Evolutionary conservation across 2,329 filamentous ascomycete genomes (phyloP).

Genomic region (Ophiostoma himal-ulmi): DNA sequence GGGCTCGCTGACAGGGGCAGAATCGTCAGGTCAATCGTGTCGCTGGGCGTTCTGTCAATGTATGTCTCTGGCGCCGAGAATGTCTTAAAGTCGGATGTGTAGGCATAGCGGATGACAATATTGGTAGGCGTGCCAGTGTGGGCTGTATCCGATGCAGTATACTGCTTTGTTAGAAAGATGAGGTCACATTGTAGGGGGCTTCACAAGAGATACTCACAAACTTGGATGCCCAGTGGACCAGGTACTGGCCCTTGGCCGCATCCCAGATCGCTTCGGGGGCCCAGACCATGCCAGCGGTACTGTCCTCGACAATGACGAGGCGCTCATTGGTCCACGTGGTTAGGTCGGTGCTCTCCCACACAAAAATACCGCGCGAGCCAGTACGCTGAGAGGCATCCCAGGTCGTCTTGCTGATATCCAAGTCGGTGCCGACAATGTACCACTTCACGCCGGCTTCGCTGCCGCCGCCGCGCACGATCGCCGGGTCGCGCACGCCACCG

Average conservation of each 20-base stretch:
- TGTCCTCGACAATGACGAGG: constrained; percentile 46
- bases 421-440: constrained; percentile 51
- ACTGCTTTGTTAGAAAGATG: constrained; percentile 27
- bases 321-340: constrained; percentile 45
- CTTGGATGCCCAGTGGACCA: constrained; percentile 45
- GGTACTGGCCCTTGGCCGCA: constrained; percentile 39
- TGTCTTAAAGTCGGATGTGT: constrained; percentile 50
- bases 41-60: constrained; percentile 43
- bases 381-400: constrained; percentile 49
- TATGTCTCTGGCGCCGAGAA: constrained; percentile 47
- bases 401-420: constrained; percentile 48
- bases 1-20: constrained; percentile 38
- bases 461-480: constrained; percentile 44
- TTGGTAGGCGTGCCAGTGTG: constrained; percentile 45
- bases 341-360: constrained; percentile 51
- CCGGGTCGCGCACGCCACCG: constrained; percentile 47
- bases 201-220: constrained; percentile 28
- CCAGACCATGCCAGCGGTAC: constrained; percentile 54
- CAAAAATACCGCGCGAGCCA: constrained; percentile 47
- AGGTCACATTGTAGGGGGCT: background rate
- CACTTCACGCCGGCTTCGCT: constrained; percentile 45
- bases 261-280: constrained; percentile 53
- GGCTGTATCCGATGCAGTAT: constrained; percentile 40
- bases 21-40: constrained; percentile 54
- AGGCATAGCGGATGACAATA: constrained; percentile 47